These are phyloP conservation scores for Coemansia sp. DNA, from an alignment of 192 early-diverging fungal species.

Conservation along the genomic window DNA sequence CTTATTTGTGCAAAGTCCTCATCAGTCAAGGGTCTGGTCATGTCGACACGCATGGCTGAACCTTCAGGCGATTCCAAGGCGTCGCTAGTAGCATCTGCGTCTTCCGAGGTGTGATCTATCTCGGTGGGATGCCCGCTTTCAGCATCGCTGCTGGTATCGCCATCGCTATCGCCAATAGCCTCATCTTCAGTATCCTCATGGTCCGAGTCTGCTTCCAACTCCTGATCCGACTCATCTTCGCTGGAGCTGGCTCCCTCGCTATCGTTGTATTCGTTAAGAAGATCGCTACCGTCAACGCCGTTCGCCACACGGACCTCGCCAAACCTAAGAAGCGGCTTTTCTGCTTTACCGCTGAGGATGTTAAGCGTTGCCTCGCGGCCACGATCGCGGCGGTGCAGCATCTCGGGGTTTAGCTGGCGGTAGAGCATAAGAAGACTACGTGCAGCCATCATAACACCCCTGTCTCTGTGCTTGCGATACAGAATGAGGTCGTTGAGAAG, in stretches of 20 bases:
- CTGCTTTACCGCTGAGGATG: constrained; percentile 59
- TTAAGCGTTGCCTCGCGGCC: constrained; percentile 82
- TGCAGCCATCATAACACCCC: constrained; percentile 92
- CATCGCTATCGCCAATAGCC: constrained; percentile 10
- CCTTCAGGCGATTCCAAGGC: not conserved
- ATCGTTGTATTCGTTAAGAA: constrained; percentile 57
- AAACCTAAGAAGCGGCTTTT: constrained; percentile 62
- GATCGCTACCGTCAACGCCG: constrained; percentile 82
- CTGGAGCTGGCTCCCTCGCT: not conserved
- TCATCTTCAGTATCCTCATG: constrained; percentile 37
- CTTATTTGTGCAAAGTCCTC: constrained; percentile 86
- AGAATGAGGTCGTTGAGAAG: constrained; percentile 88
- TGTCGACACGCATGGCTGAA: constrained; percentile 66
- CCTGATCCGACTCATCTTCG: not conserved
- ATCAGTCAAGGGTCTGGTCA: constrained; percentile 64
- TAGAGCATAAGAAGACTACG: constrained; percentile 89
- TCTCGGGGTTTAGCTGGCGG: constrained; percentile 93
- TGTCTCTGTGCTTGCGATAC: constrained; percentile 92
- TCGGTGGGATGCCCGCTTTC: constrained; percentile 54
- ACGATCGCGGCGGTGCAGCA: constrained; percentile 91
- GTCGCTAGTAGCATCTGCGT: constrained; percentile 36
- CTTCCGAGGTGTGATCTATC: constrained; percentile 51
- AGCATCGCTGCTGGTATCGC: constrained; percentile 54
- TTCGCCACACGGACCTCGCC: constrained; percentile 70
- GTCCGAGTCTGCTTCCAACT: constrained; percentile 41